Conservation (phyloP, 371 early-diverging fungal genomes). For the Paraphysoderma sedebokerense region DNA sequence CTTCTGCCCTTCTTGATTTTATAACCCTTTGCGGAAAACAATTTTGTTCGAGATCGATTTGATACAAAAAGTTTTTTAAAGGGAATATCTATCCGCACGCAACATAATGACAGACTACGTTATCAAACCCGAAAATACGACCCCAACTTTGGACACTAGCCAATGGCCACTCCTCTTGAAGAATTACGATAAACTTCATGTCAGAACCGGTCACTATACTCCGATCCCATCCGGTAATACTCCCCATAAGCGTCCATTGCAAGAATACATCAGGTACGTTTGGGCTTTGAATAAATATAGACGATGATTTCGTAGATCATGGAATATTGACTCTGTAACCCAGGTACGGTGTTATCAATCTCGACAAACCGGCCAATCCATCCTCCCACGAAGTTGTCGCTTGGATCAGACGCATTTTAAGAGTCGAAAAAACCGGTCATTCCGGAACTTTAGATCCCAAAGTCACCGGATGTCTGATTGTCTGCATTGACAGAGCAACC, state of each 20-base stretch:
- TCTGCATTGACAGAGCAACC: slow-evolving; percentile 98
- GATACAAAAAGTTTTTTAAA: no score
- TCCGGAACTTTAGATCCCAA: slow-evolving; percentile 99
- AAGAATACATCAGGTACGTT: slow-evolving; percentile 66
- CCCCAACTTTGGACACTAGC: slow-evolving; percentile 76
- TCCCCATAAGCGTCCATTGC: slow-evolving; percentile 86
- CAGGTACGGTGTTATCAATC: slow-evolving; percentile 95
- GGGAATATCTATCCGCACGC: no score
- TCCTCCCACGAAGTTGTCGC: slow-evolving; percentile 99
- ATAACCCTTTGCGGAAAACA: no score
- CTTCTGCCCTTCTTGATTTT: no score
- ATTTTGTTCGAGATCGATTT: no score
- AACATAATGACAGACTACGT: not conserved
- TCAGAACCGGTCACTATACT: slow-evolving; percentile 95
- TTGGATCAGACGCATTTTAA: slow-evolving; percentile 97
- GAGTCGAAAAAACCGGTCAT: slow-evolving; percentile 99
- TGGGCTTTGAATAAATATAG: not conserved
- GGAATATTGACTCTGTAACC: not conserved
- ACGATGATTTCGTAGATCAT: not conserved
- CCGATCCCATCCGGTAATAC: slow-evolving; percentile 91
- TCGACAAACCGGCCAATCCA: slow-evolving; percentile 98
- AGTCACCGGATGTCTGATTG: slow-evolving; percentile 98
- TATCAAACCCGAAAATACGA: slow-evolving; percentile 55
- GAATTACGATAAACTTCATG: slow-evolving; percentile 97
- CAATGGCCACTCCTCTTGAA: slow-evolving; percentile 93